phyloP scores from a whole-genome alignment of 2,329 filamentous ascomycete species.

The Fusarium dlaminii region DNA sequence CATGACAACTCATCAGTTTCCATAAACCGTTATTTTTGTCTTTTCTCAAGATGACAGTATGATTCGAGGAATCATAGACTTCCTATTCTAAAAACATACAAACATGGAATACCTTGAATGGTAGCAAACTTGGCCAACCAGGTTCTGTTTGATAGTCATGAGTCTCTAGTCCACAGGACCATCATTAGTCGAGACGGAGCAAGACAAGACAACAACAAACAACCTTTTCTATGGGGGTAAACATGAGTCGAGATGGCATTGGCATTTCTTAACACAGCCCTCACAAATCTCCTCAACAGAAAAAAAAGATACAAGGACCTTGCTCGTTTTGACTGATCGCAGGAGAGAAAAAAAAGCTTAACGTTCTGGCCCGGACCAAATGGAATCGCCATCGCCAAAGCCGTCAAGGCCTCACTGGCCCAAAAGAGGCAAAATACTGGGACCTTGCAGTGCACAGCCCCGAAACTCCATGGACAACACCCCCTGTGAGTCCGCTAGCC shows the following conservation, averaged over 20 bases:
- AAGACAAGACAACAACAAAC: neutral
- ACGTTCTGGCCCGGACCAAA: slow-evolving; percentile 25
- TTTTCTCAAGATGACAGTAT: neutral
- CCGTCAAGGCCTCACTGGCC: slow-evolving; percentile 16
- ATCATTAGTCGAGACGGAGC: neutral
- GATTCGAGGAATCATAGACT: neutral
- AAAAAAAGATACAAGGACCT: slow-evolving; percentile 9
- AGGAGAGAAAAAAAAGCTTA: slow-evolving; percentile 23
- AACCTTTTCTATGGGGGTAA: neutral
- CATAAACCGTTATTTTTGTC: neutral
- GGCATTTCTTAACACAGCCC: slow-evolving; percentile 22
- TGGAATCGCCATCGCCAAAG: slow-evolving; percentile 37
- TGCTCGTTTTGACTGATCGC: neutral
- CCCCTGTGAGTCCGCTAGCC: slow-evolving; percentile 3
- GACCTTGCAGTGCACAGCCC: slow-evolving; percentile 27
- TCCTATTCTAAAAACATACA: neutral
- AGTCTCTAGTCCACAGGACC: neutral
- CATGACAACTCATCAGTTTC: neutral
- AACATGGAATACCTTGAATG: neutral
- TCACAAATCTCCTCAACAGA: slow-evolving; percentile 23
- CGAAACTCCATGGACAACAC: neutral
- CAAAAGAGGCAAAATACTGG: slow-evolving; percentile 2
- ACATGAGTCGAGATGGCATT: slow-evolving; percentile 17
- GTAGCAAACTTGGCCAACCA: neutral
- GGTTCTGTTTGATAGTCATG: neutral